phyloP scores from a whole-genome alignment of 768 basidiomycete species.

The Pisolithus tinctorius region DNA sequence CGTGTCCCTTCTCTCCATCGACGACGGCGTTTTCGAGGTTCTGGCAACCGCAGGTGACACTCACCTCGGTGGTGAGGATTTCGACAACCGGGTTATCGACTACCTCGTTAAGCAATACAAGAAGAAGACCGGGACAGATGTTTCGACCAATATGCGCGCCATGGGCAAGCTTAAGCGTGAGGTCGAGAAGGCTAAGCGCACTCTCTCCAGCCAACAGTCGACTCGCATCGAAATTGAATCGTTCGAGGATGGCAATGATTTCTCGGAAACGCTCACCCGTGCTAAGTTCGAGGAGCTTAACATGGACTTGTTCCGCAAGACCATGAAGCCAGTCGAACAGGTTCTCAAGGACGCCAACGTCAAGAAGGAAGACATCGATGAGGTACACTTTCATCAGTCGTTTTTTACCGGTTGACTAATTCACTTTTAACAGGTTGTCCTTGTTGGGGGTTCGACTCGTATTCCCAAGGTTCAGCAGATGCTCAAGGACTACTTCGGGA shows the following conservation, averaged over 20 bases:
- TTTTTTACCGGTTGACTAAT: too few species aligned
- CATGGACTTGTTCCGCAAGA: constrained; percentile 66
- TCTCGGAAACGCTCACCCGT: constrained; percentile 58
- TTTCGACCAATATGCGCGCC: constrained; percentile 47
- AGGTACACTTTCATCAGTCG: constrained; percentile 25
- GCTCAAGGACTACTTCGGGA: constrained; percentile 61
- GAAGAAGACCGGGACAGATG: constrained; percentile 50
- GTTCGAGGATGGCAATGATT: constrained; percentile 56
- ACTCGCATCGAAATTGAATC: constrained; percentile 47
- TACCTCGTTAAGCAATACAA: constrained; percentile 57
- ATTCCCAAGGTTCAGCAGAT: constrained; percentile 46
- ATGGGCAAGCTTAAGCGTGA: constrained; percentile 24
- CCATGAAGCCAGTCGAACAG: constrained; percentile 68
- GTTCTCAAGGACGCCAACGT: constrained; percentile 65
- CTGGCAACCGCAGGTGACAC: constrained; percentile 53
- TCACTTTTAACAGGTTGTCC: neutral
- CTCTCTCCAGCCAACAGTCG: constrained; percentile 33
- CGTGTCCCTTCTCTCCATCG: constrained; percentile 81
- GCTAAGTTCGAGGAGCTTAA: constrained; percentile 70
- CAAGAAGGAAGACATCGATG: constrained; percentile 62
- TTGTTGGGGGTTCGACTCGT: constrained; percentile 41
- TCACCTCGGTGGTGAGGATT: constrained; percentile 60
- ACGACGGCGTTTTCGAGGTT: constrained; percentile 49
- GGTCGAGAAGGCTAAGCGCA: constrained; percentile 15
- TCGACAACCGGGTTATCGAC: constrained; percentile 72